Percentiles rank a stretch among this genome's conserved stretches.
Evolutionary conservation across 352 stramenopile species (phyloP).

Genomic region (Pythium graminicola): DNA sequence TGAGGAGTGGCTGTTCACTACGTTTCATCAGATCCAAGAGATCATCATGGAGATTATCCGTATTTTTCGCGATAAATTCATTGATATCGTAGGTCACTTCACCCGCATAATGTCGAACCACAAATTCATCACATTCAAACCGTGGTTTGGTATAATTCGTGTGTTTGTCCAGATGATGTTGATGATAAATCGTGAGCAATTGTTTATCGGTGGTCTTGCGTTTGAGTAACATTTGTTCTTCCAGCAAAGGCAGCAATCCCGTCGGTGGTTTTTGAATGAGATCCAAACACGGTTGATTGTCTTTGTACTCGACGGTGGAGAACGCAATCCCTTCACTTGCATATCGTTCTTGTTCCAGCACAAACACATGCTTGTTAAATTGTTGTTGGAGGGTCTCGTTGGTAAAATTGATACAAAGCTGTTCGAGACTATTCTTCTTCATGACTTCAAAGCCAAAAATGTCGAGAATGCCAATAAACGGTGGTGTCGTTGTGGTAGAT

Average conservation of each 20-base stretch:
- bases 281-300: conserved; percentile 69
- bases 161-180: no score
- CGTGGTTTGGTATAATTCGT: no score
- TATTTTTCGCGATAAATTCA: conserved; percentile 86
- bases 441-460: conserved; percentile 89
- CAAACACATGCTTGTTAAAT: conserved; percentile 88
- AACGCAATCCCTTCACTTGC: conserved; percentile 82
- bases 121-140: conserved; percentile 75
- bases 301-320: conserved; percentile 70
- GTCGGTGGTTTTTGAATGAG: conserved; percentile 81
- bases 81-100: conserved; percentile 70
- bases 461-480: conserved; percentile 83
- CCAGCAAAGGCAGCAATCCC: conserved; percentile 72
- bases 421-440: conserved; percentile 76
- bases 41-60: conserved; percentile 86
- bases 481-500: no score
- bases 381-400: conserved; percentile 82
- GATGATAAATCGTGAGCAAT: conserved; percentile 68
- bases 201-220: conserved; percentile 82
- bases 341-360: conserved; percentile 81
- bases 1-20: conserved; percentile 58
- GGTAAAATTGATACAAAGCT: conserved; percentile 85
- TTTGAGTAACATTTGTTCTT: conserved; percentile 85
- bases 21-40: conserved; percentile 67
- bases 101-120: conserved; percentile 77